Percentiles rank a stretch among this genome's conserved stretches.
Conservation (phyloP, 2,329 filamentous ascomycete genomes). For the Chalaropsis ovoidea region DNA sequence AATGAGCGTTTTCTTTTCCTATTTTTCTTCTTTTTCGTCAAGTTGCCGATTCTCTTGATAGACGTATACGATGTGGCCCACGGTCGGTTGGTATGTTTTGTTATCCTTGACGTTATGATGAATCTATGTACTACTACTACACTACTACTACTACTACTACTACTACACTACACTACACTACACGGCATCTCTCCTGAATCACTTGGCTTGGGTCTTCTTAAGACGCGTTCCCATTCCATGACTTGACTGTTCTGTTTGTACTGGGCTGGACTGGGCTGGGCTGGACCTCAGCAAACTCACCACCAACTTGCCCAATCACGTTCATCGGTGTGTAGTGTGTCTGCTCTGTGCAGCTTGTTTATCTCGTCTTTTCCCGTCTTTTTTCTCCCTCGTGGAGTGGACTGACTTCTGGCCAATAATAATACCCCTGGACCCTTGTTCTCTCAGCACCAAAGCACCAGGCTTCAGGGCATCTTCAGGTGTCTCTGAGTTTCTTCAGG, state of each 20-base stretch:
- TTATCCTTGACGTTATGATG: constrained; percentile 1
- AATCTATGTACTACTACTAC: constrained; percentile 11
- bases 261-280: too few species aligned
- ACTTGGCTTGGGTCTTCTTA: background rate
- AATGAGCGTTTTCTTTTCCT: constrained; percentile 32
- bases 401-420: too few species aligned
- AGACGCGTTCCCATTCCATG: too few species aligned
- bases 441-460: background rate
- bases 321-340: too few species aligned
- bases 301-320: too few species aligned
- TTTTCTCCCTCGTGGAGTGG: too few species aligned
- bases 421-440: background rate
- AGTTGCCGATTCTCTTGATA: constrained; percentile 9
- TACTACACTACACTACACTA: too few species aligned
- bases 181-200: background rate
- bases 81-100: background rate
- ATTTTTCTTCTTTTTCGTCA: constrained; percentile 11
- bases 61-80: background rate
- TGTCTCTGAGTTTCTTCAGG: background rate
- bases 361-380: too few species aligned
- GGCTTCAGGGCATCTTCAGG: background rate
- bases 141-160: too few species aligned
- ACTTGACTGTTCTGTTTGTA: too few species aligned
- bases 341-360: too few species aligned
- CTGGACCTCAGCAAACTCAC: too few species aligned